These are phyloP conservation scores for Solanum hybrid DNA, from an alignment of 305 asterid species.

Conservation along the genomic window DNA sequence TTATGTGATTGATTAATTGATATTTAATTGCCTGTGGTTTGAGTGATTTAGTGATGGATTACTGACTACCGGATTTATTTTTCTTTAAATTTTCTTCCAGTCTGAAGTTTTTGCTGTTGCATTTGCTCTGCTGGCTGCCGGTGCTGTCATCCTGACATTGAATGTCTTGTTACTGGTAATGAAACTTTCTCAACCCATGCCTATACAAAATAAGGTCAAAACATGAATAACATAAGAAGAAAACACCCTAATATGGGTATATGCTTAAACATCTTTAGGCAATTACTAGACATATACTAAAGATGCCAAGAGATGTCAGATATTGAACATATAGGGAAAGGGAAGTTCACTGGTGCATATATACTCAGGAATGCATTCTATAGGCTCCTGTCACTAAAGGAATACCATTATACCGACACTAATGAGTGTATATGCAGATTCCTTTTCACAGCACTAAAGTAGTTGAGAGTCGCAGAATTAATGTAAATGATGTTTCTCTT, in stretches of 20 bases:
- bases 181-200: constrained; percentile 7
- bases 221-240: not conserved
- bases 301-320: not conserved
- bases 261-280: not conserved
- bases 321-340: not conserved
- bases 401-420: not conserved
- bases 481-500: not conserved
- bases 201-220: not conserved
- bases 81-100: constrained; percentile 25
- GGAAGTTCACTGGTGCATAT: not conserved
- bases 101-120: constrained; percentile 96
- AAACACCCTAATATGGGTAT: not conserved
- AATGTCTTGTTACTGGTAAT: constrained; percentile 85
- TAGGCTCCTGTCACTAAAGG: not conserved
- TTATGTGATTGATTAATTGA: not conserved
- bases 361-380: not conserved
- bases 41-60: not conserved
- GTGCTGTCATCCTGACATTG: constrained; percentile 82
- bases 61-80: not conserved
- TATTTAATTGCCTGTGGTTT: not conserved
- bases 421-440: not conserved
- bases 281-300: not conserved
- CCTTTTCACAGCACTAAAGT: not conserved
- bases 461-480: not conserved
- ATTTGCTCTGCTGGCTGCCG: constrained; percentile 84